phyloP scores from a whole-genome alignment of 441 rosid species.

The Erodium moschatum region DNA sequence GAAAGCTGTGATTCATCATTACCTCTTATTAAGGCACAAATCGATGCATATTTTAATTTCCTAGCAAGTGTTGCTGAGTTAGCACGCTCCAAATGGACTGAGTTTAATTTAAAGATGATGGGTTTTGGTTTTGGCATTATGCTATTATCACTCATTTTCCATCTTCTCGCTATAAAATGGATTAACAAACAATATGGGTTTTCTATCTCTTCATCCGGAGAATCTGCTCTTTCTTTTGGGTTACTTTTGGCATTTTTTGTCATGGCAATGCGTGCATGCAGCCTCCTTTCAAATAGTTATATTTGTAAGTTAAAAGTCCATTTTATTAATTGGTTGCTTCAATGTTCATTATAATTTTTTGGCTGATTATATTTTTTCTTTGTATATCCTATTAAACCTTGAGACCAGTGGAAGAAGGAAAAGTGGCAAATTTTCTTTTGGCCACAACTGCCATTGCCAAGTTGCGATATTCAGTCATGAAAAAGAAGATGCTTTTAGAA shows the following conservation, averaged over 20 bases:
- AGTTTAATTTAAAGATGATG: conserved; percentile 77
- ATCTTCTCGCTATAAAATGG: conserved; percentile 37
- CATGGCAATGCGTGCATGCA: conserved; percentile 63
- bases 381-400: conserved; percentile 16
- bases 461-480: conserved; percentile 53
- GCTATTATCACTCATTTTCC: conserved; percentile 47
- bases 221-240: conserved; percentile 37
- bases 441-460: conserved; percentile 72
- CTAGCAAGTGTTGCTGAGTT: conserved; percentile 67
- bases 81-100: conserved; percentile 95
- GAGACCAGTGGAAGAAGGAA: conserved; percentile 87
- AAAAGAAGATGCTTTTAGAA: conserved; percentile 47
- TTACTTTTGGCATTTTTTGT: conserved; percentile 36
- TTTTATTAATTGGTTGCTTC: conserved; percentile 7
- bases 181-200: conserved; percentile 24
- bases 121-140: conserved; percentile 57
- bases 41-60: conserved; percentile 49
- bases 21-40: conserved; percentile 41
- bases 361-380: conserved; percentile 13
- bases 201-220: conserved; percentile 28
- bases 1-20: conserved; percentile 30
- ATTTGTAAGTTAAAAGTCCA: conserved; percentile 56
- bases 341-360: conserved; percentile 14
- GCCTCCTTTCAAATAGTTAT: conserved; percentile 90
- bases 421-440: conserved; percentile 81